Evolutionary conservation across 2,329 filamentous ascomycete genomes (phyloP), one percentile per base, ranked within the genome.

Genomic region (Fusarium bulbicola): DNA sequence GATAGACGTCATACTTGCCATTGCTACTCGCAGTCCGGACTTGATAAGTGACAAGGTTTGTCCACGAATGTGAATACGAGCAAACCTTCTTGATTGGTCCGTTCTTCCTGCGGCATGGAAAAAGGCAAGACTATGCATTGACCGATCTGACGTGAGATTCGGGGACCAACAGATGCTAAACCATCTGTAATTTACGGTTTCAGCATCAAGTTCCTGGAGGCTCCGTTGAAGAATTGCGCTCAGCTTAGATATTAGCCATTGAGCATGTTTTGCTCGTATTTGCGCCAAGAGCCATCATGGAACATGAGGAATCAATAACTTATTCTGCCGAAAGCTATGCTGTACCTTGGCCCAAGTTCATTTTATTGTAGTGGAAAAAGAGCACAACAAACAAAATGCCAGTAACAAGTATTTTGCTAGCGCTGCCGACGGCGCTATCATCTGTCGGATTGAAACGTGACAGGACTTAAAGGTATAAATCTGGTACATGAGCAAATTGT

Each of bases 1-100:
- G 21, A 18, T 0, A 0, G 10, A 6, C 4, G 0, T 6, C 21
- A 42, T 42, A 42, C 5, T 42, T n/a, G 5, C 39, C 8, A n/a
- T 15, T 2, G 14, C 21, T n/a, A 42, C 21, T 15, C 9, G 21
- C 13, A n/a, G 6, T 42, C 4, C 13, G 8, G 21, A n/a, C 39
- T 15, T 11, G 15, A 43, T 13, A 43, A 6, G 16, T 24, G n/a
- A 18, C 15, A 43, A 24, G 6, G 11, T 43, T 24, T 43, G 15
- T 43, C n/a, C 10, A 43, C 7, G 15, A 24, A 18, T 43, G 15
- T 43, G n/a, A 43, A 24, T 24, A 24, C 42, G 42, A 24, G 42
- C 15, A 24, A 24, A 2, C 10, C 7, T 24, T 18, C 12, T 18
- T 43, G 10, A 43, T 43, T 43, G 42, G 42, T 18, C 16, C n/a